Conservation (phyloP, 805 yeast species). For the Candida xyloterini region DNA sequence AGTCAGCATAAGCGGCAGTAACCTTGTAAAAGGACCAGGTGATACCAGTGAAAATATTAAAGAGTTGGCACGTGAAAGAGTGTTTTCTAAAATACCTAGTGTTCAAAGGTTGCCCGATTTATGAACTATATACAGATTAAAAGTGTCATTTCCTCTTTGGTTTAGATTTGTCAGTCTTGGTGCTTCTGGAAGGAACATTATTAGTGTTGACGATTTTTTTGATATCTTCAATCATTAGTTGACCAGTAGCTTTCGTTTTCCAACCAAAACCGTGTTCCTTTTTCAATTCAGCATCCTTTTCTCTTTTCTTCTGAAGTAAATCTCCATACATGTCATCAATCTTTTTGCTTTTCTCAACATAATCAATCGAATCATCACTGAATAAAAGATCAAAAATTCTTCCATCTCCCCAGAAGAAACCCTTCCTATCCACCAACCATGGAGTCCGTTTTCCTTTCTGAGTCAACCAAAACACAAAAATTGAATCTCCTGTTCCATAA, state of each 20-base stretch:
- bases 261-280: conserved; percentile 60
- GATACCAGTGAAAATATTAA: conserved; percentile 7
- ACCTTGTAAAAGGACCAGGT: conserved; percentile 2
- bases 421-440: conserved; percentile 80
- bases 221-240: conserved; percentile 43
- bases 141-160: conserved; percentile 1
- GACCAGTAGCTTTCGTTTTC: conserved; percentile 48
- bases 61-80: conserved; percentile 1
- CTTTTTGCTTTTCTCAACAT: conserved; percentile 54
- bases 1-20: conserved; percentile 1
- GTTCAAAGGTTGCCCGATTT: background rate
- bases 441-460: conserved; percentile 55
- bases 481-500: conserved; percentile 76
- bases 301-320: conserved; percentile 38
- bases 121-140: background rate
- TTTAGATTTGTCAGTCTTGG: conserved; percentile 2
- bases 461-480: conserved; percentile 70
- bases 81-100: background rate
- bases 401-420: conserved; percentile 93
- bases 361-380: conserved; percentile 74
- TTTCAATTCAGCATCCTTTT: conserved; percentile 48
- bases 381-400: conserved; percentile 78
- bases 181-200: conserved; percentile 1
- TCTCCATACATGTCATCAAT: conserved; percentile 32
- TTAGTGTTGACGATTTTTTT: conserved; percentile 26